Evolutionary conservation across 148 eudicot genomes (phyloP).

Genomic region (Linanthus parryae): DNA sequence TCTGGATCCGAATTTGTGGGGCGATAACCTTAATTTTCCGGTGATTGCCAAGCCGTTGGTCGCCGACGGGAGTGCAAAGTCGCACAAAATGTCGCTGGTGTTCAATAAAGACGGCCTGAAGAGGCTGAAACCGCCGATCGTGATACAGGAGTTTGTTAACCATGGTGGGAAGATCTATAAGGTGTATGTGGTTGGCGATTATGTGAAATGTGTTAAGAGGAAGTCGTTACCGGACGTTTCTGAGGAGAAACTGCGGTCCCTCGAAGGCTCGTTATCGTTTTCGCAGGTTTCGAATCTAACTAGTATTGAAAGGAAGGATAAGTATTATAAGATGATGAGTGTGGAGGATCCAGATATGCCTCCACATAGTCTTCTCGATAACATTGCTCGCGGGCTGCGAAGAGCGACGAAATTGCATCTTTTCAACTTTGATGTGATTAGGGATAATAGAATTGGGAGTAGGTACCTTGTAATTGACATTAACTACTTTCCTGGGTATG

Average conservation of each 20-base stretch:
- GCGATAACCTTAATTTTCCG: too few species aligned
- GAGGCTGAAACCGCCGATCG: conserved; percentile 34
- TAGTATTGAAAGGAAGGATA: conserved; percentile 12
- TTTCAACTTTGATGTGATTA: conserved; percentile 72
- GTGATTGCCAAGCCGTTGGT: conserved; percentile 56
- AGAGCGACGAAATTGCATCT: conserved; percentile 36
- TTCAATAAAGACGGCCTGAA: conserved; percentile 32
- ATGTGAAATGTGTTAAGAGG: conserved; percentile 56
- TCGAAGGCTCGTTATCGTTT: conserved; percentile 26
- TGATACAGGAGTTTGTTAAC: conserved; percentile 64
- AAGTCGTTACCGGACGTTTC: conserved; percentile 53
- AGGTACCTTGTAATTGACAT: conserved; percentile 55
- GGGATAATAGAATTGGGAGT: conserved; percentile 23
- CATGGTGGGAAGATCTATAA: conserved; percentile 75
- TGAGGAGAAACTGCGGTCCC: conserved; percentile 14
- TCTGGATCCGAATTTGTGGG: conserved; percentile 18
- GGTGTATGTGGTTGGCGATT: conserved; percentile 67
- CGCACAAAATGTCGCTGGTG: conserved; percentile 56
- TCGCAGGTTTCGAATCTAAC: conserved; percentile 48
- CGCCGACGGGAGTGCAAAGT: conserved; percentile 33
- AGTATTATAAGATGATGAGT: neutral
- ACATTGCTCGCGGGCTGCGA: conserved; percentile 37
- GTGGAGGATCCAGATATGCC: conserved; percentile 37
- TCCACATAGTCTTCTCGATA: conserved; percentile 31
- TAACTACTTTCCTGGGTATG: conserved; percentile 75